These are phyloP conservation scores for Xylaria curta DNA, from an alignment of 495 filamentous ascomycete genomes.

Conservation along the genomic window DNA sequence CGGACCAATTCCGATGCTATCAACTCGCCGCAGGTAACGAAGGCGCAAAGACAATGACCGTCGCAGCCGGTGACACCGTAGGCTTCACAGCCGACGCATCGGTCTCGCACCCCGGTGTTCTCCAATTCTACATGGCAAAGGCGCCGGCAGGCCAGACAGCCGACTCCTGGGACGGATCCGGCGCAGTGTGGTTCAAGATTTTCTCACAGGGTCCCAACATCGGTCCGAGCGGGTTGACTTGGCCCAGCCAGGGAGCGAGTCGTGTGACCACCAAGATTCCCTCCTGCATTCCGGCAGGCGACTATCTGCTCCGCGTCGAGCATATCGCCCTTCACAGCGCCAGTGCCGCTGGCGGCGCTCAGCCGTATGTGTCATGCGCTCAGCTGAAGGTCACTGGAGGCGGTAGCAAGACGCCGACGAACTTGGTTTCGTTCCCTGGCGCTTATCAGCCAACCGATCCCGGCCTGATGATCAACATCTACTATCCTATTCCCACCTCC, in stretches of 20 bases:
- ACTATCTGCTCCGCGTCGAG: conserved; percentile 66
- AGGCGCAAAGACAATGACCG: conserved; percentile 46
- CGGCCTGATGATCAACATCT: conserved; percentile 47
- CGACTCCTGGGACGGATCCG: conserved; percentile 53
- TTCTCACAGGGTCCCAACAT: conserved; percentile 49
- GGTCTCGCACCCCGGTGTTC: conserved; percentile 50
- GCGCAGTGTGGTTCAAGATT: conserved; percentile 57
- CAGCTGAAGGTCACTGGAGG: conserved; percentile 44
- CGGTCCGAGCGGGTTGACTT: conserved; percentile 42
- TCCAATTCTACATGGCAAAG: conserved; percentile 53
- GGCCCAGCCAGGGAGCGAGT: conserved; percentile 43
- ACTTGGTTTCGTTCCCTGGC: conserved; percentile 43
- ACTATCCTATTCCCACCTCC: conserved; percentile 44
- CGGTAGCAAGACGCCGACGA: conserved; percentile 39
- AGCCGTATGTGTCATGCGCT: conserved; percentile 54
- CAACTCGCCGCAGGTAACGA: conserved; percentile 44
- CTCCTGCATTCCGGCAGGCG: conserved; percentile 53
- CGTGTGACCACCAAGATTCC: conserved; percentile 55
- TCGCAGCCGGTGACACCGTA: conserved; percentile 48
- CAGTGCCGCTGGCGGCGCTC: conserved; percentile 50
- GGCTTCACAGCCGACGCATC: conserved; percentile 51
- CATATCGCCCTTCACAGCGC: conserved; percentile 62
- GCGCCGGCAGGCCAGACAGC: conserved; percentile 49
- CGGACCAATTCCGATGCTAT: conserved; percentile 54
- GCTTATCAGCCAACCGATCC: conserved; percentile 45